A percentile compares a stretch with the other conserved stretches of the same genome.
phyloP scores from a whole-genome alignment of 2,329 filamentous ascomycete species.

The Neurospora sp. region DNA sequence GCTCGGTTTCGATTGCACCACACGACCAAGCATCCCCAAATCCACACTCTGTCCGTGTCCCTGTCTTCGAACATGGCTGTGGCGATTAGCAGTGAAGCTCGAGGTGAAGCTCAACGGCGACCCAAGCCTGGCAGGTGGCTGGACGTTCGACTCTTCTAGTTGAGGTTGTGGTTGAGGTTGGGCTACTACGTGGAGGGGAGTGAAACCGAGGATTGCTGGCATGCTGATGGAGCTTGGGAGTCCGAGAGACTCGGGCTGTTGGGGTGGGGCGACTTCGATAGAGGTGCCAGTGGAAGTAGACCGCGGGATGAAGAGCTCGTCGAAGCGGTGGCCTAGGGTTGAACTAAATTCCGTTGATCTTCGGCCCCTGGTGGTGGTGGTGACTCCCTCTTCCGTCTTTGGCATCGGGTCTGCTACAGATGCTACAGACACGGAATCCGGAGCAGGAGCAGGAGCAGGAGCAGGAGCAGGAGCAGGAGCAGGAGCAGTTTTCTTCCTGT shows the following conservation, averaged over 20 bases:
- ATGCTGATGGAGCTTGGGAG: neutral
- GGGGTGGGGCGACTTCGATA: conserved; percentile 5
- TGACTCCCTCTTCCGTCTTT: neutral
- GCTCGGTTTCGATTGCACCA: no score
- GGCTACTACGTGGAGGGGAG: neutral
- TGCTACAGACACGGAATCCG: neutral
- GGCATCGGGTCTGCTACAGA: neutral
- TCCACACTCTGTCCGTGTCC: conserved; percentile 35
- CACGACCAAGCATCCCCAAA: conserved; percentile 14
- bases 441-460: neutral
- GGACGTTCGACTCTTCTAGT: conserved; percentile 20
- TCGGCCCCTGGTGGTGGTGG: neutral
- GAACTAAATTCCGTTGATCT: conserved; percentile 19
- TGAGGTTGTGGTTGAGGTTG: neutral
- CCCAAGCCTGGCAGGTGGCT: conserved; percentile 40
- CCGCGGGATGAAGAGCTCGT: conserved; percentile 32
- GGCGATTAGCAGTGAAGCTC: conserved; percentile 42
- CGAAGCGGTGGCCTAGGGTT: conserved; percentile 22
- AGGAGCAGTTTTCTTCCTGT: conserved; percentile 44
- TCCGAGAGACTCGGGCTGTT: no score
- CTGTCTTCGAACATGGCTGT: conserved; percentile 35
- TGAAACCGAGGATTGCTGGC: neutral
- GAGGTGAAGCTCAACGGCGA: conserved; percentile 46
- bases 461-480: neutral
- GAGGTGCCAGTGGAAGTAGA: conserved; percentile 19